These are phyloP conservation scores for Blastobotrys peoriensis DNA, from an alignment of 805 yeast species.

Conservation along the genomic window DNA sequence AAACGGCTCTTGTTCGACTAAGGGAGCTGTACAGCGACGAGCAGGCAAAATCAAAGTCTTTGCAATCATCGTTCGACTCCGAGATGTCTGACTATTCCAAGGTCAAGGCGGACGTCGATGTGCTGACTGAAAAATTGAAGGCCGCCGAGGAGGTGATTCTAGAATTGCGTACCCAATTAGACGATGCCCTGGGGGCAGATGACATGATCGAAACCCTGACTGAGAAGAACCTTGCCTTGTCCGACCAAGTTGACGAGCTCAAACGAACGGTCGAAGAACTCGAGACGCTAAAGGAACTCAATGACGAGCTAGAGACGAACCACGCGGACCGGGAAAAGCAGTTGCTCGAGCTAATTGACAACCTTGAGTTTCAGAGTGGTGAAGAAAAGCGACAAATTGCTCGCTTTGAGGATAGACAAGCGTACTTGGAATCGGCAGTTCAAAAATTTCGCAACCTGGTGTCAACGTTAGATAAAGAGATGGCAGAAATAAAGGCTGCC, in stretches of 20 bases:
- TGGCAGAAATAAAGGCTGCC: slow-evolving; percentile 16
- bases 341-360: slow-evolving; percentile 34
- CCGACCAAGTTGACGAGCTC: slow-evolving; percentile 33
- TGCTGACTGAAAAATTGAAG: slow-evolving; percentile 7
- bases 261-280: slow-evolving; percentile 42
- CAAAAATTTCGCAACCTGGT: slow-evolving; percentile 26
- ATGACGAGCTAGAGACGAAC: slow-evolving; percentile 44
- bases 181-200: slow-evolving; percentile 31
- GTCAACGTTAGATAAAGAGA: slow-evolving; percentile 22
- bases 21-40: slow-evolving; percentile 20
- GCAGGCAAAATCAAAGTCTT: slow-evolving; percentile 6
- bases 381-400: slow-evolving; percentile 18
- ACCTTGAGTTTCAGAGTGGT: slow-evolving; percentile 17
- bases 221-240: slow-evolving; percentile 34
- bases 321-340: slow-evolving; percentile 40
- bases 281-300: slow-evolving; percentile 47
- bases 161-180: slow-evolving; percentile 27
- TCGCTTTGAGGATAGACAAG: slow-evolving; percentile 23
- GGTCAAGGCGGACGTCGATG: not conserved
- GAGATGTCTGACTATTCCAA: slow-evolving; percentile 12
- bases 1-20: slow-evolving; percentile 37
- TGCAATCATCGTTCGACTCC: slow-evolving; percentile 19
- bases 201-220: slow-evolving; percentile 34
- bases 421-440: slow-evolving; percentile 34
- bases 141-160: slow-evolving; percentile 19